Percentiles rank a stretch among this genome's conserved stretches.
Conservation (phyloP, 2,329 filamentous ascomycete genomes). For the Drechslerella coelobrocha region DNA sequence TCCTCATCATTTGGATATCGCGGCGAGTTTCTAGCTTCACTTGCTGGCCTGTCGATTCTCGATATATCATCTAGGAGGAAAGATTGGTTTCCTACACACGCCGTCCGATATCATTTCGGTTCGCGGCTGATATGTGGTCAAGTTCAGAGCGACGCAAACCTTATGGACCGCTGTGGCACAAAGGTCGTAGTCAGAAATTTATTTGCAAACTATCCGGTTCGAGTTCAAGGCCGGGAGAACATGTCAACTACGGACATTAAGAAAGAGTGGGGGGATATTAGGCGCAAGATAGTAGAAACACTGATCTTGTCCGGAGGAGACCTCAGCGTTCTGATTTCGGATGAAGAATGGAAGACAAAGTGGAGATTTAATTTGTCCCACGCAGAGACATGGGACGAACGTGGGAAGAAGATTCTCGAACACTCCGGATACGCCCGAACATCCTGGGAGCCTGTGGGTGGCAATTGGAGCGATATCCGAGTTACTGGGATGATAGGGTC, state of each 20-base stretch:
- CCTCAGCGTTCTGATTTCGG: conserved; percentile 42
- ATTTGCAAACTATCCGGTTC: conserved; percentile 54
- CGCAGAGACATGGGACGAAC: not conserved
- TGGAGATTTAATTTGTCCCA: conserved; percentile 6
- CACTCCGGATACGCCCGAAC: conserved; percentile 14
- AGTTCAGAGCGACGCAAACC: conserved; percentile 64
- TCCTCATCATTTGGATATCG: conserved; percentile 65
- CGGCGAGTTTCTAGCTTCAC: conserved; percentile 66
- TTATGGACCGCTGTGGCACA: conserved; percentile 56
- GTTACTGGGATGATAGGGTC: conserved; percentile 23
- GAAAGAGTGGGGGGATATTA: conserved; percentile 52
- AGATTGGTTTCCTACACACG: conserved; percentile 62
- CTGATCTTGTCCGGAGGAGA: conserved; percentile 14
- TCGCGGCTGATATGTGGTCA: conserved; percentile 38
- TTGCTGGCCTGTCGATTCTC: conserved; percentile 77
- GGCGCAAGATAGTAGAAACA: conserved; percentile 47
- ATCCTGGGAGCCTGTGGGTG: conserved; percentile 22
- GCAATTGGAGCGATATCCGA: conserved; percentile 12
- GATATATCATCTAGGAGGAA: conserved; percentile 75
- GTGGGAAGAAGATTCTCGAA: conserved; percentile 12
- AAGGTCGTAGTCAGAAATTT: conserved; percentile 52
- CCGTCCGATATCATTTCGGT: conserved; percentile 51
- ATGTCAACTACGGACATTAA: conserved; percentile 44
- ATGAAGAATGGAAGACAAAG: conserved; percentile 47
- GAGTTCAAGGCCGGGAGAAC: conserved; percentile 51